These are phyloP conservation scores for Wickerhamiella domercqiae DNA, from an alignment of 805 yeast species.

Conservation along the genomic window DNA sequence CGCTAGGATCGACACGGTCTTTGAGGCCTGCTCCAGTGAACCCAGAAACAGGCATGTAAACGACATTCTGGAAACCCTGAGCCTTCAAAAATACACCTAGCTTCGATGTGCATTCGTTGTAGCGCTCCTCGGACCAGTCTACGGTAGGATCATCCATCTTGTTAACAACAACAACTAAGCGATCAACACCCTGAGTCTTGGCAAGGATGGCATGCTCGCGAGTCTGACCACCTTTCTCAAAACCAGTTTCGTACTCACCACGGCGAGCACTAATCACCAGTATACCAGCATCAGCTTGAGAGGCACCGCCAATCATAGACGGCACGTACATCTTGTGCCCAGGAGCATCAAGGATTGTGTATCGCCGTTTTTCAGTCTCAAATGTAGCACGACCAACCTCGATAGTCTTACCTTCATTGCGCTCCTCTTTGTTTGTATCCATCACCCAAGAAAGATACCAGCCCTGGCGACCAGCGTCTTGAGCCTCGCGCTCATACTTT, in stretches of 20 bases:
- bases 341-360: slow-evolving; percentile 97
- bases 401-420: slow-evolving; percentile 97
- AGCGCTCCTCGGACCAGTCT: slow-evolving; percentile 88
- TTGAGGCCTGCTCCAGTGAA: slow-evolving; percentile 94
- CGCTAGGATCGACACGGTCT: slow-evolving; percentile 55
- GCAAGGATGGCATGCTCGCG: slow-evolving; percentile 96
- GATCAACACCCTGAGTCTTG: slow-evolving; percentile 95
- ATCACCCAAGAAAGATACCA: slow-evolving; percentile 99
- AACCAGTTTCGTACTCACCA: slow-evolving; percentile 99
- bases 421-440: slow-evolving; percentile 98
- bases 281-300: slow-evolving; percentile 98
- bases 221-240: slow-evolving; percentile 97
- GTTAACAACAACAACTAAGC: slow-evolving; percentile 82
- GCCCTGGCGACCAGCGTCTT: slow-evolving; percentile 99
- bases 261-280: slow-evolving; percentile 95
- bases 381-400: slow-evolving; percentile 97
- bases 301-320: slow-evolving; percentile 99
- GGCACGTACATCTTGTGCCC: slow-evolving; percentile 99
- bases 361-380: slow-evolving; percentile 95
- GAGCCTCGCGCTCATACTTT: slow-evolving; percentile 95
- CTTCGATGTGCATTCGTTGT: slow-evolving; percentile 84
- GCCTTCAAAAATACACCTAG: slow-evolving; percentile 55
- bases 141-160: slow-evolving; percentile 99
- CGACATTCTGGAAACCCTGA: slow-evolving; percentile 81
- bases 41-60: slow-evolving; percentile 96